Conservation (phyloP, 495 filamentous ascomycete species). For the Annulohypoxylon maeteangense region DNA sequence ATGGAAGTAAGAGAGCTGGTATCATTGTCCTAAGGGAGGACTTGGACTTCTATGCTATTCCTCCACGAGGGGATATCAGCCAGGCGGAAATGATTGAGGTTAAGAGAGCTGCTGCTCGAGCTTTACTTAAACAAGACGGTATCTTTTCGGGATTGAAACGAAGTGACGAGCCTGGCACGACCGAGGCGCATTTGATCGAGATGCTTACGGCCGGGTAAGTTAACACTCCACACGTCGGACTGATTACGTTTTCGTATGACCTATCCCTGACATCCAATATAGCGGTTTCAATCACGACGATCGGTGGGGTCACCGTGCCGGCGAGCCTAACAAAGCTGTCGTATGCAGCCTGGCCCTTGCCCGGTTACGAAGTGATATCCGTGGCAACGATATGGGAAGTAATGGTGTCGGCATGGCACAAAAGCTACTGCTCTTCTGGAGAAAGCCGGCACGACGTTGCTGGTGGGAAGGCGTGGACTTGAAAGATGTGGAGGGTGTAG, state of each 20-base stretch:
- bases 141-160: conserved; percentile 95
- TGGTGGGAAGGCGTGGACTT: conserved; percentile 99
- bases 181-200: conserved; percentile 98
- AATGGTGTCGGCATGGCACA: conserved; percentile 98
- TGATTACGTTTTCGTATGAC: conserved; percentile 1
- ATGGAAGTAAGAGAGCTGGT: conserved; percentile 78
- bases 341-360: conserved; percentile 96
- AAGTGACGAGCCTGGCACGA: conserved; percentile 95
- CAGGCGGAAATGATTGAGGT: conserved; percentile 95
- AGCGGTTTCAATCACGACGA: conserved; percentile 98
- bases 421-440: conserved; percentile 97
- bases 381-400: conserved; percentile 76
- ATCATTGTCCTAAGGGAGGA: conserved; percentile 98
- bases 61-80: conserved; percentile 84
- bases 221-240: not conserved
- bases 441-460: conserved; percentile 94
- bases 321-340: conserved; percentile 96
- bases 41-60: conserved; percentile 97
- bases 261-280: conserved; percentile 21
- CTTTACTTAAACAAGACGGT: conserved; percentile 87
- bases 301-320: conserved; percentile 93
- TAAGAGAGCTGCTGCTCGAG: conserved; percentile 90
- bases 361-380: conserved; percentile 89
- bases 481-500: conserved; percentile 85
- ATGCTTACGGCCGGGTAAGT: conserved; percentile 98